A percentile compares a stretch with the other conserved stretches of the same genome.
Conservation (phyloP, 2,329 filamentous ascomycete genomes). For the Pseudocercospora cruenta region DNA sequence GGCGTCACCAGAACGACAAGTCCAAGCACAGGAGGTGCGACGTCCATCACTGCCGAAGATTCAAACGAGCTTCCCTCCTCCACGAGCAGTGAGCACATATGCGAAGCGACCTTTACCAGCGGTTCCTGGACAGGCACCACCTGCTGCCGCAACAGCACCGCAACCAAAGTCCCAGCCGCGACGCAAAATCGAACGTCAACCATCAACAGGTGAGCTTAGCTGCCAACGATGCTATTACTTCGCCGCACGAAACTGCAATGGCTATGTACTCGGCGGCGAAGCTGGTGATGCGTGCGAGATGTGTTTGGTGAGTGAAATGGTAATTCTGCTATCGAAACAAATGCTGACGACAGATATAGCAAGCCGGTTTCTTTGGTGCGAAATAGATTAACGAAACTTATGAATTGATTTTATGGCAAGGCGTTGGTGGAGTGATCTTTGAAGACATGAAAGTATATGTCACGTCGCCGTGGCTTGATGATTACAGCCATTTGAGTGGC, state of each 20-base stretch:
- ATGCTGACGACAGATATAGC: slow-evolving; percentile 26
- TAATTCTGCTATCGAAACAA: too few relatives aligned
- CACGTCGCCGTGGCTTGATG: not conserved
- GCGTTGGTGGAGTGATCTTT: slow-evolving; percentile 3
- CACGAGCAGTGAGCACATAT: slow-evolving; percentile 27
- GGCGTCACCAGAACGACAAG: not conserved
- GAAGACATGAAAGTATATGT: not conserved
- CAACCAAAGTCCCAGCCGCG: slow-evolving; percentile 6
- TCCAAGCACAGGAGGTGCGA: slow-evolving; percentile 6
- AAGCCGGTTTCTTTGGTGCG: slow-evolving; percentile 38
- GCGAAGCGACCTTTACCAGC: slow-evolving; percentile 28
- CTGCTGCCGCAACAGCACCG: slow-evolving; percentile 2
- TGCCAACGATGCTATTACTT: slow-evolving; percentile 44
- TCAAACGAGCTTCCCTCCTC: slow-evolving; percentile 31
- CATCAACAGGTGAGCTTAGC: slow-evolving; percentile 33
- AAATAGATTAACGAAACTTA: slow-evolving; percentile 16
- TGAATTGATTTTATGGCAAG: slow-evolving; percentile 11
- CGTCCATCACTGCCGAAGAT: slow-evolving; percentile 34
- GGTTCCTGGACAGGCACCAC: slow-evolving; percentile 19
- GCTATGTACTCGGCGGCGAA: slow-evolving; percentile 40
- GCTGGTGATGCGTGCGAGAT: slow-evolving; percentile 41
- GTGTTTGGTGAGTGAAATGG: slow-evolving; percentile 36
- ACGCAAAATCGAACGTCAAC: slow-evolving; percentile 17
- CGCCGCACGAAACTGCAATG: slow-evolving; percentile 41
- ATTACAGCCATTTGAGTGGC: not conserved